These are phyloP conservation scores for Conticribra weissflogii DNA, from an alignment of 108 stramenopile genomes.

Conservation along the genomic window DNA sequence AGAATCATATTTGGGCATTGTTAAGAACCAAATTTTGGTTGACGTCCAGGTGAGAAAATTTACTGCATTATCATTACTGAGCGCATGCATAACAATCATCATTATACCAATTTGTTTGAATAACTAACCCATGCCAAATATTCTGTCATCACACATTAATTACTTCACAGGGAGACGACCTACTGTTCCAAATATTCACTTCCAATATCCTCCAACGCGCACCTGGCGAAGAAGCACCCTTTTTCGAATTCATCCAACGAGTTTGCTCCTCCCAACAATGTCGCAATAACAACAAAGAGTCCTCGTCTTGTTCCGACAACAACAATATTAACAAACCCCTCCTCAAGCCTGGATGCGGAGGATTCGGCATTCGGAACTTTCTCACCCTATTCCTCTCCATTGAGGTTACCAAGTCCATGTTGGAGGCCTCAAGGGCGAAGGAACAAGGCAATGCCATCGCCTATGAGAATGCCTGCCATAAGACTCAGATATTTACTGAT, in stretches of 20 bases:
- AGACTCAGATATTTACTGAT: constrained; percentile 72
- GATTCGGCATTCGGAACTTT: constrained; percentile 91
- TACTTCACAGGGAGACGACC: constrained; percentile 58
- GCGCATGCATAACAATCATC: not conserved
- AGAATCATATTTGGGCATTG: constrained; percentile 74
- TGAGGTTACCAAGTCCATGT: constrained; percentile 86
- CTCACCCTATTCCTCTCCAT: constrained; percentile 88
- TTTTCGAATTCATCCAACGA: constrained; percentile 90
- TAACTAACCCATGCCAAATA: not conserved
- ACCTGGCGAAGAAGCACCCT: constrained; percentile 80
- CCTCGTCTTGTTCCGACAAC: too few species aligned
- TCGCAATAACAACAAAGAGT: too few species aligned
- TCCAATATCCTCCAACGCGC: constrained; percentile 77
- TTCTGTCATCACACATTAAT: not conserved
- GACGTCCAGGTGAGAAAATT: constrained; percentile 81
- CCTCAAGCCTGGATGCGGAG: constrained; percentile 90
- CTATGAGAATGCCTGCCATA: constrained; percentile 41
- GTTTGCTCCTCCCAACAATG: constrained; percentile 76
- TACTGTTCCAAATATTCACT: constrained; percentile 90
- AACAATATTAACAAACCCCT: too few species aligned
- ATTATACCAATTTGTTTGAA: not conserved
- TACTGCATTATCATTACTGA: too few species aligned
- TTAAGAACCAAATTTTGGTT: constrained; percentile 84
- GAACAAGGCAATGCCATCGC: constrained; percentile 32
- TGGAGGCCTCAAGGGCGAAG: constrained; percentile 65